A percentile compares a stretch with the other conserved stretches of the same genome.
phyloP scores from a whole-genome alignment of 2,329 filamentous ascomycete genomes.

The Paraphoma sp. region DNA sequence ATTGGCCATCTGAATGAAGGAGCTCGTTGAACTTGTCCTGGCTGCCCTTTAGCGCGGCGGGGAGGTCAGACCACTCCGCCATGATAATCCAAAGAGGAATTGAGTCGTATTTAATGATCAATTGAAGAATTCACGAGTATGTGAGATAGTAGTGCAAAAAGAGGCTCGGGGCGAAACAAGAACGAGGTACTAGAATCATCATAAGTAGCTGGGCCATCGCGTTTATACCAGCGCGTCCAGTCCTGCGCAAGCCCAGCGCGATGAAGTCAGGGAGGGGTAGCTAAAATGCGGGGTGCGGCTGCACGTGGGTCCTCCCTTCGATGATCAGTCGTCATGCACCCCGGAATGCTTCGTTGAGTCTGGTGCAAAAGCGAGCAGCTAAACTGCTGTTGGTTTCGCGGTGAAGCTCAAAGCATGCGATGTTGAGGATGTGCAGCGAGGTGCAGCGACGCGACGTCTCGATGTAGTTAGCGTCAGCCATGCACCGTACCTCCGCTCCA shows the following conservation, averaged over 20 bases:
- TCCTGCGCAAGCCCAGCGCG: conserved; percentile 8
- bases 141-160: background rate
- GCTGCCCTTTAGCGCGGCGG: conserved; percentile 38
- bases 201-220: background rate
- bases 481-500: background rate
- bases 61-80: conserved; percentile 44
- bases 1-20: conserved; percentile 41
- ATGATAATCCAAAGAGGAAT: conserved; percentile 13
- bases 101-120: background rate
- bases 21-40: conserved; percentile 40
- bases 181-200: background rate
- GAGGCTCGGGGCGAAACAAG: background rate
- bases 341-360: conserved; percentile 8
- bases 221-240: conserved; percentile 16
- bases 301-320: conserved; percentile 33
- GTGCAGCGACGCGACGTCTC: background rate
- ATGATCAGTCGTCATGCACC: conserved; percentile 14
- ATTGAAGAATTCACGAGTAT: too few relatives aligned
- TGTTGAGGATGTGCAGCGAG: background rate
- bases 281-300: conserved; percentile 30
- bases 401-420: background rate
- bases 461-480: background rate
- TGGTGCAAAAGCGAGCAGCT: conserved; percentile 7
- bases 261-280: conserved; percentile 38
- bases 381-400: conserved; percentile 9